Base-by-base conservation (phyloP, 176 grass and related monocot genomes). In the Rhynchospora tenuis region DNA sequence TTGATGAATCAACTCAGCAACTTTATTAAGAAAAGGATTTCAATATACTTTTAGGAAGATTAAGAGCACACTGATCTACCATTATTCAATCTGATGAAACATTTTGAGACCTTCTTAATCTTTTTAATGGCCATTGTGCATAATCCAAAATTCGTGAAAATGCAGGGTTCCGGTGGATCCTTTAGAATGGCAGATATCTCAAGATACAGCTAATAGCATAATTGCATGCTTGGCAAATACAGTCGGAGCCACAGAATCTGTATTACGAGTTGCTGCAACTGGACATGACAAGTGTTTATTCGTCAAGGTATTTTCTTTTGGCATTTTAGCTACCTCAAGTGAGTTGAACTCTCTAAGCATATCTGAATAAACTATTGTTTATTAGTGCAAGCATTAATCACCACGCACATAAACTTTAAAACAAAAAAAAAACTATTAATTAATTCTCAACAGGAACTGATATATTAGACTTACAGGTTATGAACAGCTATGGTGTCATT, bases 151-250 rank as follows among this genome's bases (percentile, higher is more conserved):
- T 45, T 80, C 5, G 67, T 56, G 7, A 29, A 63, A 48, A 28
- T 91, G 29, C 88, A 99, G 93, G 73, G 96, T 99, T 7, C 96
- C 96, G 50, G 93, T 99, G 46, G 96, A 99, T 92, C 96, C 96
- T 56, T 89, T 99, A 57, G 93, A 95, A 79, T 99, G 96, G 93
- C 93, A 99, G 66, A 92, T 95, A 80, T 95, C 96, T 60, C 88
- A 99, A 46, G 96, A 99, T 80, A 92, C 90, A 84, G 96, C 93
- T 50, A 99, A 99, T 86, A 81, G 86, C 31, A 86, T 99, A 84
- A 90, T 91, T 90, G 96, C 96, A 59, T 95, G 91, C 45, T 88
- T 95, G 85, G 96, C 93, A 60, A 99, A 99, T 66, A 99, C 96
- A 15, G 68, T 99, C 47, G 93, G 96, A 75, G 96, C 96, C 70